Evolutionary conservation across 2,329 filamentous ascomycete species (phyloP).

Genomic region (Apiospora saccharicola): DNA sequence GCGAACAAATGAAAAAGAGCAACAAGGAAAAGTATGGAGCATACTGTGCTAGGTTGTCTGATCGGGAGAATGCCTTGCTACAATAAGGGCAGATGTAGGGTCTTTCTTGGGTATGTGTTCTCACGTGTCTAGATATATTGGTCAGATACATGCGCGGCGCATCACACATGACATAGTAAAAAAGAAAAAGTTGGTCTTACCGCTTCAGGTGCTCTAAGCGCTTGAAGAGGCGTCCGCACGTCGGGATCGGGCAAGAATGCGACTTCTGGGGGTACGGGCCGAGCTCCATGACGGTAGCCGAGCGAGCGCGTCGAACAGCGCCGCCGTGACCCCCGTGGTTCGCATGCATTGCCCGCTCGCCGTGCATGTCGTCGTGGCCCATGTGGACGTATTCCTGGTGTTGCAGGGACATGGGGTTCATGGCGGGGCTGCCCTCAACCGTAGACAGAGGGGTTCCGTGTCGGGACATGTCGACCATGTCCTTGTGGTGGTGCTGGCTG

Average conservation of each 20-base stretch:
- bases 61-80: constrained; percentile 98
- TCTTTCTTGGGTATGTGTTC: constrained; percentile 98
- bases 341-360: constrained; percentile 71
- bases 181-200: constrained; percentile 67
- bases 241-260: constrained; percentile 98
- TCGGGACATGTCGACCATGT: constrained; percentile 83
- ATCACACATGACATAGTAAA: constrained; percentile 49
- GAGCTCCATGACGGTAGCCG: constrained; percentile 95
- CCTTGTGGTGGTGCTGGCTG: constrained; percentile 73
- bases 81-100: constrained; percentile 97
- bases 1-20: constrained; percentile 45
- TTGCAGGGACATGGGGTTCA: constrained; percentile 74
- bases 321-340: constrained; percentile 59
- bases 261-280: constrained; percentile 97
- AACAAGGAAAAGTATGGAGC: constrained; percentile 51
- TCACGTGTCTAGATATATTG: constrained; percentile 81
- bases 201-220: constrained; percentile 98
- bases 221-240: constrained; percentile 97
- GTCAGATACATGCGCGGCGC: constrained; percentile 55
- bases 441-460: constrained; percentile 90
- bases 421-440: constrained; percentile 80
- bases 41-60: constrained; percentile 98
- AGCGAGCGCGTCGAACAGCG: constrained; percentile 87
- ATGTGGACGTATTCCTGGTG: constrained; percentile 74
- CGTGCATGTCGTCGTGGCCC: constrained; percentile 67